Conservation (phyloP, 441 rosid species). For the Dalechampia spathulata region DNA sequence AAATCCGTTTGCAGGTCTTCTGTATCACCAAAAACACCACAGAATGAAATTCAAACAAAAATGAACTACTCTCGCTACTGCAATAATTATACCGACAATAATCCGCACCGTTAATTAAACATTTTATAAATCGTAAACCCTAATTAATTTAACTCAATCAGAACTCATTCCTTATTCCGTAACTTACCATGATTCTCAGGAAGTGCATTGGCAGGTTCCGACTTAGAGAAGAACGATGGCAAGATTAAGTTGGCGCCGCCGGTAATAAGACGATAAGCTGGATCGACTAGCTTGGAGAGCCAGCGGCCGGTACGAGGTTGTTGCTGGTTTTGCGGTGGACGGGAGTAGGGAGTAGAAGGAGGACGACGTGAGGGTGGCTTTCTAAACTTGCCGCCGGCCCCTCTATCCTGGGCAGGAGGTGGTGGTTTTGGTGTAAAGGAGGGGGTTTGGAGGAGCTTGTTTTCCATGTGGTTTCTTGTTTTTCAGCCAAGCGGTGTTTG, state of each 20-base stretch:
- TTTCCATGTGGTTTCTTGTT: neutral
- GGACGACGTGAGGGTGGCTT: slow-evolving; percentile 37
- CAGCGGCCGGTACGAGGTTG: slow-evolving; percentile 38
- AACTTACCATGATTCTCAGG: no score
- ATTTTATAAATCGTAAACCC: no score
- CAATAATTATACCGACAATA: no score
- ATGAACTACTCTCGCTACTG: no score
- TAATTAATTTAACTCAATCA: neutral
- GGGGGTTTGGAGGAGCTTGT: slow-evolving; percentile 23
- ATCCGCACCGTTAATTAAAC: no score
- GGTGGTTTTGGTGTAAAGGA: slow-evolving; percentile 19
- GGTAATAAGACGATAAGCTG: slow-evolving; percentile 32
- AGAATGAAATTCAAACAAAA: no score
- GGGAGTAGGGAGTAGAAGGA: slow-evolving; percentile 51
- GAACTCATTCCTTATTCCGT: neutral
- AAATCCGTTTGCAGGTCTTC: neutral
- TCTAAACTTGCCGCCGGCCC: slow-evolving; percentile 64
- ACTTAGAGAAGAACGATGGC: slow-evolving; percentile 55
- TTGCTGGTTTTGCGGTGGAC: slow-evolving; percentile 40
- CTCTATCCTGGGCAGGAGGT: slow-evolving; percentile 19
- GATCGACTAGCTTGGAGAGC: slow-evolving; percentile 68
- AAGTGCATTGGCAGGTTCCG: slow-evolving; percentile 20
- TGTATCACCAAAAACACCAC: neutral
- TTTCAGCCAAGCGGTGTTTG: no score
- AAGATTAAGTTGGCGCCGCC: slow-evolving; percentile 25